A percentile compares a stretch with the other conserved stretches of the same genome.
phyloP scores from a whole-genome alignment of 768 basidiomycete genomes.

The Tulasnella calospora region DNA sequence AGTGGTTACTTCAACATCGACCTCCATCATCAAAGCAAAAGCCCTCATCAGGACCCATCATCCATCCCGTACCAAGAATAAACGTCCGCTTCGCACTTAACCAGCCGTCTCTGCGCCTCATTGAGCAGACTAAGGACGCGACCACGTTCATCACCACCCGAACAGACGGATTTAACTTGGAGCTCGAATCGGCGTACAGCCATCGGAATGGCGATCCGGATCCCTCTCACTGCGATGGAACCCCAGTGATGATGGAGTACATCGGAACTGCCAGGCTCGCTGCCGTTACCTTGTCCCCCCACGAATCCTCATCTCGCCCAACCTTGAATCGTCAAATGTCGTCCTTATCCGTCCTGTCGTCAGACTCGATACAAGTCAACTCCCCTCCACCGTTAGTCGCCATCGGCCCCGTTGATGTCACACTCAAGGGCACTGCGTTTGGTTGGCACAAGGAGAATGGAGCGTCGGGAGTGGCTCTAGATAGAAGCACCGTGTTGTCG shows the following conservation, averaged over 20 bases:
- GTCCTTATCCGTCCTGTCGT: neutral
- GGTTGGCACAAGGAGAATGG: constrained; percentile 51
- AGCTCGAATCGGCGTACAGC: neutral
- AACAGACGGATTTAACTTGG: neutral
- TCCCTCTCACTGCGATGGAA: neutral
- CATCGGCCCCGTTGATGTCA: constrained; percentile 52
- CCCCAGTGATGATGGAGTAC: constrained; percentile 5
- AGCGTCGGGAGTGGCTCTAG: constrained; percentile 42
- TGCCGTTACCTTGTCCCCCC: constrained; percentile 1
- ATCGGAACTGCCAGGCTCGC: neutral
- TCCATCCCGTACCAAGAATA: constrained; percentile 49
- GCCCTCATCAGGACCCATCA: constrained; percentile 6
- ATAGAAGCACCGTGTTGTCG: constrained; percentile 43
- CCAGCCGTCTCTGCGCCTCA: constrained; percentile 43
- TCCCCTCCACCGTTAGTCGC: constrained; percentile 44
- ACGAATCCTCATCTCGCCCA: neutral
- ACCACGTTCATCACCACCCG: neutral
- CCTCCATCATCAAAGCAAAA: constrained; percentile 29
- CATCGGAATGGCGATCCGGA: neutral
- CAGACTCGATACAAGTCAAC: neutral
- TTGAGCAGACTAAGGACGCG: neutral
- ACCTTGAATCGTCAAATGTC: neutral
- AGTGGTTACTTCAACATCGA: constrained; percentile 39
- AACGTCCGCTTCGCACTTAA: constrained; percentile 49
- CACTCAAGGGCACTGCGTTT: constrained; percentile 44